Evolutionary conservation across 768 basidiomycete genomes (phyloP), one percentile per base, ranked within the genome.

Genomic region (Suillus variegatus): DNA sequence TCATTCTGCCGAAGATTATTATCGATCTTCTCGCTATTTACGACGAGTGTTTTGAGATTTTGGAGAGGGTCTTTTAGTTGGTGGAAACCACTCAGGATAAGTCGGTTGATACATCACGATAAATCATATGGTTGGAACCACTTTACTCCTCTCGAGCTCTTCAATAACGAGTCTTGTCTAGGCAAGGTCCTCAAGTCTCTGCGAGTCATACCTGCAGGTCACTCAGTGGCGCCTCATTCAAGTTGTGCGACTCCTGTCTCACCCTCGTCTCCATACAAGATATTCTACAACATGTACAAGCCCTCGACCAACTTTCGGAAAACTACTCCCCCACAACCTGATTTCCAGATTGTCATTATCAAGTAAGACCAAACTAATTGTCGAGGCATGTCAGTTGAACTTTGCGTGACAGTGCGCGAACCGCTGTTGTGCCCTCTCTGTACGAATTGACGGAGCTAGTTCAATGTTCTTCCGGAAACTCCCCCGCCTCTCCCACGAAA

Each of bases 251-350:
- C 7, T 38, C 66, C 51, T 8, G 55, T 60, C 7, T 4, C 16
- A 36, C 43, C 67, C 3, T 60, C 74, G 3, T 85, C 89, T 1
- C 90, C 91, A 0, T 98, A 96, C 74, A 81, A 85, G 60, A 84
- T 94, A 4, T 98, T 97, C 78, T 99, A 84, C 76, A 91, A 97
- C 71, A 81, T 94, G 5, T 97, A 96, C 80, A 97, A 97, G 72
- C 97, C 97, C 2, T 88, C 87, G 8, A 93, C 94, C 0, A 82
- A 91, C 9, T 97, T 88, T 80, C 90, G 86, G 73, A 94, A 90
- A 79, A 90, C 87, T 0, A 78, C 85, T 1, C 92, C 91, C 6
- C 88, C 90, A 7, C 81, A 84, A 1, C 94, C 96, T 3, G 94
- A 97, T 76, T 99, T 94, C 76, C 84, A 88, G 60, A 78, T 97